Evolutionary conservation across 2,329 filamentous ascomycete species (phyloP).

Genomic region (Penicillium fuscoglaucum): DNA sequence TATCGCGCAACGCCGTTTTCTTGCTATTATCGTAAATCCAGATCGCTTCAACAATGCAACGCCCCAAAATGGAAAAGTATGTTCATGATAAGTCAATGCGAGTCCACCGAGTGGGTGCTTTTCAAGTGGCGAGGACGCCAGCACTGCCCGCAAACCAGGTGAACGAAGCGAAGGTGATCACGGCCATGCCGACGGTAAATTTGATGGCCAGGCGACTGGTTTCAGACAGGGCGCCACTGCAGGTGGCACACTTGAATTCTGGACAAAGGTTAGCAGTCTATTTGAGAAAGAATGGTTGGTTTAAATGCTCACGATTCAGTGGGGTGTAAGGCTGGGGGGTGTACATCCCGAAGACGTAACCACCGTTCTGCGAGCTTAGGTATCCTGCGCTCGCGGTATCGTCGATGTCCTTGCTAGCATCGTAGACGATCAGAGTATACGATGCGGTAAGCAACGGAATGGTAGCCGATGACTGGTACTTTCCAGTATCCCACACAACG

Average conservation of each 20-base stretch:
- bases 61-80: slow-evolving; percentile 17
- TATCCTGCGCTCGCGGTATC: slow-evolving; percentile 57
- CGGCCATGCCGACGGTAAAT: slow-evolving; percentile 56
- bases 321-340: slow-evolving; percentile 53
- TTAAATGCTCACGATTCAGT: slow-evolving; percentile 46
- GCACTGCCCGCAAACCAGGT: slow-evolving; percentile 51
- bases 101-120: background rate
- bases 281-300: background rate
- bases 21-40: slow-evolving; percentile 34
- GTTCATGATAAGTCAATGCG: slow-evolving; percentile 20
- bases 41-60: slow-evolving; percentile 22
- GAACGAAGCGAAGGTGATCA: slow-evolving; percentile 60
- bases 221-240: slow-evolving; percentile 54
- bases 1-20: slow-evolving; percentile 28
- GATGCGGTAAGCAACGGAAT: slow-evolving; percentile 58
- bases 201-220: slow-evolving; percentile 57
- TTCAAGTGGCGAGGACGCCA: slow-evolving; percentile 36
- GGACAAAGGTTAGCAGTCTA: slow-evolving; percentile 16
- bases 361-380: slow-evolving; percentile 52
- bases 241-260: slow-evolving; percentile 60
- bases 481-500: slow-evolving; percentile 62
- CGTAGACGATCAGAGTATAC: slow-evolving; percentile 65
- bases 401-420: slow-evolving; percentile 54
- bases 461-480: slow-evolving; percentile 52
- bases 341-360: slow-evolving; percentile 65